Percentiles rank a stretch among this genome's conserved stretches.
Conservation (phyloP, 108 stramenopile species). For the Skeletonema tropicum region DNA sequence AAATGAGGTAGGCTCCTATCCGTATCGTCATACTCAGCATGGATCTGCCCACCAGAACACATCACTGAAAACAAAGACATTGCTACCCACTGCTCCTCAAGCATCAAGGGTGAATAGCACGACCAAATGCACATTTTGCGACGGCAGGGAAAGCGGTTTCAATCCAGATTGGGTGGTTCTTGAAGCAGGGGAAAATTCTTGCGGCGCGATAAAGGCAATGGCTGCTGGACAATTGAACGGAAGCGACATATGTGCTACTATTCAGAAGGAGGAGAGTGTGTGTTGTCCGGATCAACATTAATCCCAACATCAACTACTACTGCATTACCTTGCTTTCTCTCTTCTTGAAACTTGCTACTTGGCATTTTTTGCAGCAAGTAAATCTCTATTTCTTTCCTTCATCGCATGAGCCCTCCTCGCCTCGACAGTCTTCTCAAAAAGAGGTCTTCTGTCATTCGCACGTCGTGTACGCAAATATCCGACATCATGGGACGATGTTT, state of each 20-base stretch:
- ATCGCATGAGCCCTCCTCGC: too few species aligned
- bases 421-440: too few species aligned
- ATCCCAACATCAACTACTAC: too few species aligned
- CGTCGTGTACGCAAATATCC: too few species aligned
- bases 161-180: background rate
- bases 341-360: too few species aligned
- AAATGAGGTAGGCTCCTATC: background rate
- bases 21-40: background rate
- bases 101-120: background rate
- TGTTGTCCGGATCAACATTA: background rate
- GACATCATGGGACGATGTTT: too few species aligned
- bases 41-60: background rate
- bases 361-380: too few species aligned
- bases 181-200: background rate
- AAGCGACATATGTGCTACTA: background rate
- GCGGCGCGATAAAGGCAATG: conserved; percentile 3
- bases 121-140: background rate
- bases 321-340: too few species aligned
- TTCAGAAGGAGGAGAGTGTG: background rate
- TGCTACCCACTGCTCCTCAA: background rate
- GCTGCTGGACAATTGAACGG: background rate
- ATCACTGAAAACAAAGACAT: background rate
- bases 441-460: too few species aligned
- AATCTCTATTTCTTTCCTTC: too few species aligned
- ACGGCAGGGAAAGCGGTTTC: background rate